Evolutionary conservation across 352 stramenopile genomes (phyloP), one percentile per base, ranked within the genome.

Genomic region (Peronospora belbahrii): DNA sequence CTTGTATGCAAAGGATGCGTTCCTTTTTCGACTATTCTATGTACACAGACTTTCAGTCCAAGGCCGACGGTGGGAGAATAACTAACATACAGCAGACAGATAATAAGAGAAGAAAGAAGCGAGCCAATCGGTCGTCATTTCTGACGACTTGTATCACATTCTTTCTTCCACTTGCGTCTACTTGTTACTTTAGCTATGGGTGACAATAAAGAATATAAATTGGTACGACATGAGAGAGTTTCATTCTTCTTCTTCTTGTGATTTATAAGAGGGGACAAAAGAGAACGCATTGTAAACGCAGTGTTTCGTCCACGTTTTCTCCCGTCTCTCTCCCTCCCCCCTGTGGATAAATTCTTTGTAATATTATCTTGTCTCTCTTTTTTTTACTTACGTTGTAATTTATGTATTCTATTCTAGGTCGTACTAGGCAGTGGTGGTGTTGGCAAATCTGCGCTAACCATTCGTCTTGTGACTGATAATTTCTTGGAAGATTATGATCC

Each of bases 401-500:
- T 40, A 10, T 27, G 35, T 25, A 33, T 17, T 4, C 28, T 10
- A 34, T 7, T 56, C 9, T 51, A 90, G 78, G 81, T 93, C 24
- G 85, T 96, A 45, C 64, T 96, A 41, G 86, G 86, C 42, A 90
- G 80, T 51, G 86, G 86, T 56, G 86, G 86, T 57, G 86, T 96
- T 19, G 86, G 86, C 52, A 96, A 96, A 70, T 95, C 82, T 22
- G 86, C 86, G 46, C 67, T 96, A n/a, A 95, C 85, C 35, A 91
- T 95, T 54, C 81, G 86, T n/a, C 81, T 96, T 37, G 82, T 95
- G 55, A 90, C 82, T 11, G 86, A 95, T 54, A 92, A 94, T 60
- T 96, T 95, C 54, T 62, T 96, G n/a, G 83, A 95, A 56, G 84
- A 96, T 66, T 96, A 94, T 74, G 86, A 96, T 61, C 86, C 86